Base-by-base conservation (phyloP, 192 early-diverging fungal species). In the Mortierella alpina region DNA sequence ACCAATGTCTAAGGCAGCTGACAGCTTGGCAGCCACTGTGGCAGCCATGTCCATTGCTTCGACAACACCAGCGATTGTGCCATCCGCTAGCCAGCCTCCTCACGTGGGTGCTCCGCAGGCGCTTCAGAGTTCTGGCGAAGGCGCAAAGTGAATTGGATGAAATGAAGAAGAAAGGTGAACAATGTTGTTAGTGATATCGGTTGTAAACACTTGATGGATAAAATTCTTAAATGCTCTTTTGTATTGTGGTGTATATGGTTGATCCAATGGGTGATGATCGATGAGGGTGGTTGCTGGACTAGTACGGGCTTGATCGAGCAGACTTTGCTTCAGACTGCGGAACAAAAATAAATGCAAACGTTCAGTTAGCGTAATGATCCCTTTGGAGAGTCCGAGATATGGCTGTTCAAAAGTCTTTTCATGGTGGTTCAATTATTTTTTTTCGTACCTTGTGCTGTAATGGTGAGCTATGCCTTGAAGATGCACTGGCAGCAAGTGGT, bases 401-500 rank as follows among this genome's bases (percentile, higher is more conserved):
- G 9, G 15, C 31, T 20, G 14, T 45, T n/a, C 18, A 20, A 39
- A 8, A 56, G 22, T 47, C 1, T 13, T 44, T 13, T 14, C 11
- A n/a, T 23, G 5, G 22, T 48, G 17, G 15, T 4, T 10, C 13
- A 7, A 46, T 31, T 31, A 20, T 52, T 39, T 45, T 23, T 15
- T 7, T 52, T 9, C 4, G 8, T 76, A 76, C 74, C 68, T 70
- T 79, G 41, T 54, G 31, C 17, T 67, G 69, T 47, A 72, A 56
- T 44, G 76, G 76, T 14, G 76, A 70, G 12, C 63, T 53, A 14
- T 79, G 76, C 47, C 68, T 79, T 66, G 69, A 79, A 7, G 76
- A 72, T 8, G 67, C 49, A 40, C 67, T 68, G 0, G 66, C 66
- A 17, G 61, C 55, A 52, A 62, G 68, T 18, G 62, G 68, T n/a